Conservation (phyloP, 106 monocot species). For the Platanthera guangdongensis region DNA sequence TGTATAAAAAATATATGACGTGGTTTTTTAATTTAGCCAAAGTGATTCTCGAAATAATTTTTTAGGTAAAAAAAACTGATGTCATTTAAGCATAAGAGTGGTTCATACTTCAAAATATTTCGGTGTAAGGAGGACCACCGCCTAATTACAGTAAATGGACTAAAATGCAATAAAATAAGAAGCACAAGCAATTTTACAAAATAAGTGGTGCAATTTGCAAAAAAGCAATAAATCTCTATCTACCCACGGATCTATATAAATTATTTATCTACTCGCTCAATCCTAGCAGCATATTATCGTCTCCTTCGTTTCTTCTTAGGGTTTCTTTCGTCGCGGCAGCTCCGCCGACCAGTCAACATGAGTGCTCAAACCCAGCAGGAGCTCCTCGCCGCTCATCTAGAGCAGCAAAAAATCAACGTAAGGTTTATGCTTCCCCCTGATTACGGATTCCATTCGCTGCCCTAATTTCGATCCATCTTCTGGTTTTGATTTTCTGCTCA, state of each 20-base stretch:
- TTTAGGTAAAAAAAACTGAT: no score
- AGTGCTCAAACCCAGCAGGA: slow-evolving; percentile 60
- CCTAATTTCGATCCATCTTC: neutral
- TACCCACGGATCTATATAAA: neutral
- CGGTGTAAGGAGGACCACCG: neutral
- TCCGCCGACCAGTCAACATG: slow-evolving; percentile 19
- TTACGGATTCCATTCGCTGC: neutral
- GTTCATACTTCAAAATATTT: neutral
- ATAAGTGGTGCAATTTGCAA: neutral
- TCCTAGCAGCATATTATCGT: neutral
- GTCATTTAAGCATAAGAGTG: no score
- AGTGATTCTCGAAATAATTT: no score
- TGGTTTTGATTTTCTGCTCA: neutral
- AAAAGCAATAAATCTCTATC: neutral
- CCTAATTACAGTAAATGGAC: neutral
- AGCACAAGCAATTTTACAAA: neutral
- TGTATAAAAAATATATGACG: no score
- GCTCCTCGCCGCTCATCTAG: slow-evolving; percentile 67
- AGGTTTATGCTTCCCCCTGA: neutral
- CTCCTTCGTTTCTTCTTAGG: slow-evolving; percentile 7
- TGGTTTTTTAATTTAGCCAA: no score
- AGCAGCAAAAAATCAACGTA: slow-evolving; percentile 76
- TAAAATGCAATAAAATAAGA: neutral
- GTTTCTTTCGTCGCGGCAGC: slow-evolving; percentile 11
- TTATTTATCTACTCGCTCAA: neutral